These are phyloP conservation scores for Trichophyton mentagrophytes DNA, from an alignment of 2,329 filamentous ascomycete genomes.

Conservation along the genomic window DNA sequence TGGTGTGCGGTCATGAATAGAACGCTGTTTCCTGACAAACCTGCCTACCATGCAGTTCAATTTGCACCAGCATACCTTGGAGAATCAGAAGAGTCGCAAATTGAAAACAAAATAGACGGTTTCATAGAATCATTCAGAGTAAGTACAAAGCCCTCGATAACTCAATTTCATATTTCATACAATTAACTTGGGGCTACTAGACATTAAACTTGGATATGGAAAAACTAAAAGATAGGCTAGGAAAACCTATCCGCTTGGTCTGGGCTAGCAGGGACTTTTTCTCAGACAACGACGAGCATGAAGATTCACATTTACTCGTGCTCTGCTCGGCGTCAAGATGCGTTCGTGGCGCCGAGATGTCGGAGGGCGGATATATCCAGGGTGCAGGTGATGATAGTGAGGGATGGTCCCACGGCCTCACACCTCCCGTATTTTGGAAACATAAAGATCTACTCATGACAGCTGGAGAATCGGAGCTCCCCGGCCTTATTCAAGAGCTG, in stretches of 20 bases:
- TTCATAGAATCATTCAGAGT: slow-evolving; percentile 42
- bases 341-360: slow-evolving; percentile 54
- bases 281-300: slow-evolving; percentile 15
- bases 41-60: slow-evolving; percentile 43
- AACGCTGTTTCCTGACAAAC: slow-evolving; percentile 53
- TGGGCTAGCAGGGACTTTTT: slow-evolving; percentile 64
- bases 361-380: slow-evolving; percentile 71
- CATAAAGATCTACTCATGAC: slow-evolving; percentile 49
- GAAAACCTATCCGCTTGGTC: slow-evolving; percentile 60
- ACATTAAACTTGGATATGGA: slow-evolving; percentile 50
- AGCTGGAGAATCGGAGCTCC: slow-evolving; percentile 53
- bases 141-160: not conserved
- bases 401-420: slow-evolving; percentile 76
- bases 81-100: slow-evolving; percentile 65
- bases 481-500: slow-evolving; percentile 37
- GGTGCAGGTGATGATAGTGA: slow-evolving; percentile 92
- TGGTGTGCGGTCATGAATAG: slow-evolving; percentile 85
- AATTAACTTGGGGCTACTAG: slow-evolving; percentile 20
- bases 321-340: slow-evolving; percentile 74
- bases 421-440: slow-evolving; percentile 66
- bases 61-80: slow-evolving; percentile 62
- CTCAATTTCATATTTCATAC: not conserved
- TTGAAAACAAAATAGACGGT: slow-evolving; percentile 47
- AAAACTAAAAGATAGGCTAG: slow-evolving; percentile 43
- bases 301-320: slow-evolving; percentile 56